Evolutionary conservation across 208 protist genomes (phyloP).

Genomic region (Blastocrithidia nonstop): DNA sequence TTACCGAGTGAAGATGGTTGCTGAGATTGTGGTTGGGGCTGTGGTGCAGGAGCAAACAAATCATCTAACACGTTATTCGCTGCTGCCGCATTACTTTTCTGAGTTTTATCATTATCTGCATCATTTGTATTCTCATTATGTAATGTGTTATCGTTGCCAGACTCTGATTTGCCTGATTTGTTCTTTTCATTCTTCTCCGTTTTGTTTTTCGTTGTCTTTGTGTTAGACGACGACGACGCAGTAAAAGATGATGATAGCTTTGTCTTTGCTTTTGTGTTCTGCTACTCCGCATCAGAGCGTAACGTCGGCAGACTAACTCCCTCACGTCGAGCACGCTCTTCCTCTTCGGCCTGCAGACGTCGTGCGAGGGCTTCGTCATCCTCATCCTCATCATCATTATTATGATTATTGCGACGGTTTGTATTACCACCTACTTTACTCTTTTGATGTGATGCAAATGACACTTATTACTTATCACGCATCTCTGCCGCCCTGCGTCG

Average conservation of each 20-base stretch:
- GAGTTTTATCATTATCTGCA: too few species aligned
- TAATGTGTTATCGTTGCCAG: constrained; percentile 1
- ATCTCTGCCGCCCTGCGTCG: too few species aligned
- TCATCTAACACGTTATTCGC: constrained; percentile 42
- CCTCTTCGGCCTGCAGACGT: constrained; percentile 70
- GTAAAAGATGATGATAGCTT: constrained; percentile 3
- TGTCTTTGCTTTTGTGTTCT: constrained; percentile 3
- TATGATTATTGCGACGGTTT: not conserved
- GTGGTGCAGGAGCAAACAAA: constrained; percentile 36
- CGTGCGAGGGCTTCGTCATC: constrained; percentile 55
- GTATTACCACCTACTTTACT: not conserved
- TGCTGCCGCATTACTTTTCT: not conserved
- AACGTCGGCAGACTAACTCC: constrained; percentile 16
- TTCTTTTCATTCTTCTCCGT: constrained; percentile 10
- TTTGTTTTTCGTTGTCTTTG: constrained; percentile 4
- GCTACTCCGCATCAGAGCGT: constrained; percentile 13
- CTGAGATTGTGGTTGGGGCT: constrained; percentile 1
- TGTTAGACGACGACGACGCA: not conserved
- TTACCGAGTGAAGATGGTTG: not conserved
- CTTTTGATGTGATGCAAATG: too few species aligned
- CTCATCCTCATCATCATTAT: constrained; percentile 4
- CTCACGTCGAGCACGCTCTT: constrained; percentile 18
- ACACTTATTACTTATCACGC: too few species aligned
- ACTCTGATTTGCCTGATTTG: not conserved
- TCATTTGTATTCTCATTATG: too few species aligned